A percentile compares a stretch with the other conserved stretches of the same genome.
Conservation (phyloP, 176 grass and related monocot genomes). For the Olyra latifolia region DNA sequence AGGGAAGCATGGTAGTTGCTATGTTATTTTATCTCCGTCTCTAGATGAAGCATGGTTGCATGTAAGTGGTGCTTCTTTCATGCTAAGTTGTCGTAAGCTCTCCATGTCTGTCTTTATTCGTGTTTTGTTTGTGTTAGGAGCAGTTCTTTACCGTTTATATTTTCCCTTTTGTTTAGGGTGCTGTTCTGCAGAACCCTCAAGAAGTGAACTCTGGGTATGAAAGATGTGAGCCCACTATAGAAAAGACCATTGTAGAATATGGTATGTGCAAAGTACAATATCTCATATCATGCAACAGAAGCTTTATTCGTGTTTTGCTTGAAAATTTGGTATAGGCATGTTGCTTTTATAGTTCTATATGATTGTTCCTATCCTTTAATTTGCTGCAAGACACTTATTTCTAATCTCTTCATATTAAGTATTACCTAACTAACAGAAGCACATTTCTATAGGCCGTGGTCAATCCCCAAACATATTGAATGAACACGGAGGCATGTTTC, state of each 20-base stretch:
- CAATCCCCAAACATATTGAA: neutral
- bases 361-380: neutral
- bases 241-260: neutral
- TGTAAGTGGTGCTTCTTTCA: neutral
- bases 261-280: slow-evolving; percentile 29
- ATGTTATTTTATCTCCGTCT: neutral
- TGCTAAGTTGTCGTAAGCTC: neutral
- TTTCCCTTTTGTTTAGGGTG: slow-evolving; percentile 28
- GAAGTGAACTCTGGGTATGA: neutral
- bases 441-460: slow-evolving; percentile 8
- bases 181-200: slow-evolving; percentile 10
- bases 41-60: neutral
- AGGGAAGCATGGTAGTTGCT: neutral
- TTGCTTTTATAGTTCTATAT: neutral
- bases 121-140: neutral
- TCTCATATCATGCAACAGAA: neutral
- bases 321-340: neutral
- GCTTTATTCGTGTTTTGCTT: neutral
- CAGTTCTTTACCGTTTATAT: neutral
- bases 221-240: slow-evolving; percentile 8
- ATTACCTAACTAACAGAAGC: neutral
- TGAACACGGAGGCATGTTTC: neutral
- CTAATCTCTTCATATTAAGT: neutral
- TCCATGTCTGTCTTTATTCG: no score
- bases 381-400: neutral